Percentiles rank a stretch among this genome's conserved stretches.
Evolutionary conservation across 169 alveolate genomes (phyloP).

Genomic region (Eimeria acervulina): DNA sequence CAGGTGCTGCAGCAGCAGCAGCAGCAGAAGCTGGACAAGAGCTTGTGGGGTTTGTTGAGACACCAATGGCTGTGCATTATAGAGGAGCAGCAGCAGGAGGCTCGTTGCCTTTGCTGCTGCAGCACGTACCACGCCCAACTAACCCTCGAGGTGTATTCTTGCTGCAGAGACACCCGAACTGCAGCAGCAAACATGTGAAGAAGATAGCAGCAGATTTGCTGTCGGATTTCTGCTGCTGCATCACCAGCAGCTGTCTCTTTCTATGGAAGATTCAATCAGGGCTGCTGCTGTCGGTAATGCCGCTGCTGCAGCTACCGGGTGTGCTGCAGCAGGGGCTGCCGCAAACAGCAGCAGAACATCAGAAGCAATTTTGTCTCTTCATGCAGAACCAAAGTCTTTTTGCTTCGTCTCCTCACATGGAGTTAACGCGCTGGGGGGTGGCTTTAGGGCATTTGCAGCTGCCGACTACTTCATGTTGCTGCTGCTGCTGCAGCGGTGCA

Average conservation of each 20-base stretch:
- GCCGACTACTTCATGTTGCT: constrained; percentile 73
- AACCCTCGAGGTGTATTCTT: constrained; percentile 64
- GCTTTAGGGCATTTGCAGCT: constrained; percentile 75
- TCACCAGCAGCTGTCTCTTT: constrained; percentile 16
- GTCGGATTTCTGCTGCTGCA: constrained; percentile 71
- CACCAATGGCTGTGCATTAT: constrained; percentile 65
- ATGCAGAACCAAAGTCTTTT: constrained; percentile 62
- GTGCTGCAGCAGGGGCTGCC: background rate
- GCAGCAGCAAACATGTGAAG: constrained; percentile 13
- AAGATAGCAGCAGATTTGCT: constrained; percentile 67
- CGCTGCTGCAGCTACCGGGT: constrained; percentile 63
- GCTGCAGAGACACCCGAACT: constrained; percentile 67
- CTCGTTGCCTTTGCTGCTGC: constrained; percentile 43
- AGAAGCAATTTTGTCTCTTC: constrained; percentile 7
- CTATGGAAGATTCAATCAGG: constrained; percentile 77
- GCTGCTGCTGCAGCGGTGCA: constrained; percentile 62
- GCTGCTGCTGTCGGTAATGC: constrained; percentile 26
- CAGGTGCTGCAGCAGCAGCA: constrained; percentile 30
- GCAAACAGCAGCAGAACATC: background rate
- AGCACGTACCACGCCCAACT: constrained; percentile 71
- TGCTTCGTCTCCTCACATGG: constrained; percentile 77
- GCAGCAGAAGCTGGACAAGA: background rate
- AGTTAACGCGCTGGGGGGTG: constrained; percentile 61
- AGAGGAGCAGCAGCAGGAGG: constrained; percentile 71
- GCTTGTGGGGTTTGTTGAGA: constrained; percentile 64